Evolutionary conservation across 208 protist genomes (phyloP).

Genomic region (Leishmania martiniquensis): DNA sequence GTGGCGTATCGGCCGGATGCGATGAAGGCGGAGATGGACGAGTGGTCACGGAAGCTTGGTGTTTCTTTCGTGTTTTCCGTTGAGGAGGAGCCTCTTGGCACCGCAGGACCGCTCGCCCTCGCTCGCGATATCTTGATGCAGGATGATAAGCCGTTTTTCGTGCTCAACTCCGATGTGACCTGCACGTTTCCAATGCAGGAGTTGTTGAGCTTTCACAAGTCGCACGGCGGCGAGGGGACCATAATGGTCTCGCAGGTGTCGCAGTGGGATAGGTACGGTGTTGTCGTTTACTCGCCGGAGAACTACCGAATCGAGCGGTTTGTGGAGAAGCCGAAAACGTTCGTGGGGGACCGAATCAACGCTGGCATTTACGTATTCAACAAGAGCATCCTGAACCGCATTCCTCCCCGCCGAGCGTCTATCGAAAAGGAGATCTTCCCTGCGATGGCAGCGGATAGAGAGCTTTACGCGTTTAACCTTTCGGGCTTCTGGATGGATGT

Average conservation of each 20-base stretch:
- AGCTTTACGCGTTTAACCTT: constrained; percentile 96
- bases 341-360: constrained; percentile 98
- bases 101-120: constrained; percentile 96
- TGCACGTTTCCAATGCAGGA: constrained; percentile 96
- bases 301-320: constrained; percentile 92
- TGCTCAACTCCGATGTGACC: constrained; percentile 98
- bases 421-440: constrained; percentile 98
- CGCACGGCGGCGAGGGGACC: constrained; percentile 96
- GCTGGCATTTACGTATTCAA: constrained; percentile 98
- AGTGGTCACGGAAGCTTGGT: constrained; percentile 87
- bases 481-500: constrained; percentile 99
- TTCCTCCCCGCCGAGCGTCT: constrained; percentile 91
- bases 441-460: constrained; percentile 87
- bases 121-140: constrained; percentile 89
- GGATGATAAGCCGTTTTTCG: constrained; percentile 96
- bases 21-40: constrained; percentile 93
- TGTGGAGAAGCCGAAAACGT: constrained; percentile 96
- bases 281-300: constrained; percentile 94
- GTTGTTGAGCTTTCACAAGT: constrained; percentile 95
- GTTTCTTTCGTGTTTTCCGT: constrained; percentile 96
- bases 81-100: constrained; percentile 97
- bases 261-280: constrained; percentile 98
- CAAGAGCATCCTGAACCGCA: constrained; percentile 95
- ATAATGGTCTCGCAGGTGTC: constrained; percentile 96
- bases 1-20: constrained; percentile 96